Base-by-base conservation (phyloP, 1,139 yeast genomes). In the Protomyces pachydermus region DNA sequence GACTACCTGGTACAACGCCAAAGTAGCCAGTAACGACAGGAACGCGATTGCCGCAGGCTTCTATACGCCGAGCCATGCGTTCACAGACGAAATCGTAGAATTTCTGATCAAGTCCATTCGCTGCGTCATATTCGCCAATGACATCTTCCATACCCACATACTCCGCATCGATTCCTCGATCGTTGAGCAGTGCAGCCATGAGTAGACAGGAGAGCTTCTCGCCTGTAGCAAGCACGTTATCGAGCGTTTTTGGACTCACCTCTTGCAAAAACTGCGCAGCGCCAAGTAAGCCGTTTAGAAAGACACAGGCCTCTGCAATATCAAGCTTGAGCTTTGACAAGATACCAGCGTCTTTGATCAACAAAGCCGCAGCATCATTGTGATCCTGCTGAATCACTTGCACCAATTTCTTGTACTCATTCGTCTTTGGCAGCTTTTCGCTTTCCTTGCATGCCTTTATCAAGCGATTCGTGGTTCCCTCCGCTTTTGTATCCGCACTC, bases 11-110 rank as follows among this genome's bases (percentile, higher is more conserved):
- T 14, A 93, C 90, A 46, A 84, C 80, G 35, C 98, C 98, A 72
- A 93, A 93, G 75, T 89, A 93, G 1, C 98, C 98, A 32, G 98
- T 93, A 65, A 93, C 81, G 1, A 93, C 97, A 1, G 98, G 98
- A 32, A 68, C 70, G n/a, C 76, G 77, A 62, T 77, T 81, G 0
- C 75, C 73, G 32, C 74, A 66, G 45, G 74, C 75, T 25, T 72
- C 74, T 16, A 90, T 79, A 68, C 79, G 82, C 39, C 78, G 79
- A 23, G 86, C 90, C 69, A 91, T 82, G 63, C 80, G 79, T 28
- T 75, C 75, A 6, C 91, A 82, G 69, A 93, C 79, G 68, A 79
- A 81, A 63, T 80, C 79, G 75, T 91, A 93, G 72, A 91, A 77
- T 23, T 70, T 71, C 61, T 85, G 85, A 73, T 89, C 91, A 62